Percentiles rank a stretch among this genome's conserved stretches.
Evolutionary conservation across 805 yeast species (phyloP).

Genomic region (Yarrowia porcina): DNA sequence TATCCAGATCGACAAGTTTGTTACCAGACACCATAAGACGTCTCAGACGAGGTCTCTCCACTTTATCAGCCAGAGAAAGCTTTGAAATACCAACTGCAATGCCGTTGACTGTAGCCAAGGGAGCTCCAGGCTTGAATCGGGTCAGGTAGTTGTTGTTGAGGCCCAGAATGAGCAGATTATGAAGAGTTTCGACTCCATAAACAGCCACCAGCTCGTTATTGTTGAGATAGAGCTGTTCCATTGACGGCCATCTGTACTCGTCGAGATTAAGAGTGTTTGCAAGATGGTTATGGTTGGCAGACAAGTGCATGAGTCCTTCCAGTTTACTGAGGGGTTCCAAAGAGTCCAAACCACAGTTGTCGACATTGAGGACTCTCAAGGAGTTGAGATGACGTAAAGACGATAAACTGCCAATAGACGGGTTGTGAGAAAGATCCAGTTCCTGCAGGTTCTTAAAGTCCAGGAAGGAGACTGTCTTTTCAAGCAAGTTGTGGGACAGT

Average conservation of each 20-base stretch:
- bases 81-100: neutral
- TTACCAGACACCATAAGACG: constrained; percentile 43
- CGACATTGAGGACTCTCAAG: constrained; percentile 44
- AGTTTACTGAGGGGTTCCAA: constrained; percentile 43
- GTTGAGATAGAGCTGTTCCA: constrained; percentile 34
- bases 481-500: constrained; percentile 42
- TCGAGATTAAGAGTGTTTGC: constrained; percentile 29
- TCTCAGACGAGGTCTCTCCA: neutral
- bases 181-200: constrained; percentile 33
- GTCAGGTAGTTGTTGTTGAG: constrained; percentile 39
- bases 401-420: constrained; percentile 38
- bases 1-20: constrained; percentile 37
- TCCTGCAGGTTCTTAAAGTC: constrained; percentile 44
- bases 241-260: constrained; percentile 30
- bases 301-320: constrained; percentile 36
- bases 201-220: constrained; percentile 32
- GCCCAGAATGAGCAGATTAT: constrained; percentile 42
- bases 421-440: constrained; percentile 44
- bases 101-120: neutral
- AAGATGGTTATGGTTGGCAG: constrained; percentile 33
- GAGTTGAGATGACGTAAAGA: constrained; percentile 41
- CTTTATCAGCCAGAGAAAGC: neutral
- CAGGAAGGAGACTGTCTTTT: constrained; percentile 44
- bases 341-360: constrained; percentile 42
- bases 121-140: constrained; percentile 18